These are phyloP conservation scores for Pseudocercospora vitis DNA, from an alignment of 2,329 filamentous ascomycete species.

Conservation along the genomic window DNA sequence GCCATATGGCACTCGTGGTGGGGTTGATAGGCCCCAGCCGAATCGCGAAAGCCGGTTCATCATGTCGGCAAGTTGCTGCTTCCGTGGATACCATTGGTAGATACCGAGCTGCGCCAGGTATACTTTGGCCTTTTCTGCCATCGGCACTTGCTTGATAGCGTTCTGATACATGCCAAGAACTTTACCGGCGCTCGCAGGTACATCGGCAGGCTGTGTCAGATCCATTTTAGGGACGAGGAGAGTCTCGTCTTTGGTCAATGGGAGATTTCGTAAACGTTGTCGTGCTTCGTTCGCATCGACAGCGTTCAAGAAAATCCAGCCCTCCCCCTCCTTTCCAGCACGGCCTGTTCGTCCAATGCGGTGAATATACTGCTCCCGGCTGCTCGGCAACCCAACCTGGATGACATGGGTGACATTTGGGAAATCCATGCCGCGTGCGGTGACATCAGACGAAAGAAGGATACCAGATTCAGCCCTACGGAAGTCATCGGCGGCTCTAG, in stretches of 20 bases:
- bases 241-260: constrained; percentile 57
- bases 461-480: constrained; percentile 57
- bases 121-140: constrained; percentile 45
- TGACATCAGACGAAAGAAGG: constrained; percentile 53
- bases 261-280: constrained; percentile 57
- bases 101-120: constrained; percentile 62
- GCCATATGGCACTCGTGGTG: constrained; percentile 44
- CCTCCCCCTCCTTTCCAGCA: constrained; percentile 70
- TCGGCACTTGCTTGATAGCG: constrained; percentile 48
- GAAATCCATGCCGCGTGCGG: constrained; percentile 55
- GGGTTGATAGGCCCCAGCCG: constrained; percentile 55
- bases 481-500: constrained; percentile 70
- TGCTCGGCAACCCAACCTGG: constrained; percentile 49
- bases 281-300: constrained; percentile 54
- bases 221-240: constrained; percentile 54
- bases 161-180: constrained; percentile 46
- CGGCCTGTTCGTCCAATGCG: constrained; percentile 58
- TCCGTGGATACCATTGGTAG: constrained; percentile 43
- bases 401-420: constrained; percentile 55
- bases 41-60: constrained; percentile 56
- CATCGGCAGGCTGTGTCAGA: constrained; percentile 43
- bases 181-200: constrained; percentile 45
- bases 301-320: constrained; percentile 64
- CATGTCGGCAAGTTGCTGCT: constrained; percentile 46
- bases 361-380: constrained; percentile 53